Conservation (phyloP, 1,284 basidiomycete species). For the Trichosporon asahii region DNA sequence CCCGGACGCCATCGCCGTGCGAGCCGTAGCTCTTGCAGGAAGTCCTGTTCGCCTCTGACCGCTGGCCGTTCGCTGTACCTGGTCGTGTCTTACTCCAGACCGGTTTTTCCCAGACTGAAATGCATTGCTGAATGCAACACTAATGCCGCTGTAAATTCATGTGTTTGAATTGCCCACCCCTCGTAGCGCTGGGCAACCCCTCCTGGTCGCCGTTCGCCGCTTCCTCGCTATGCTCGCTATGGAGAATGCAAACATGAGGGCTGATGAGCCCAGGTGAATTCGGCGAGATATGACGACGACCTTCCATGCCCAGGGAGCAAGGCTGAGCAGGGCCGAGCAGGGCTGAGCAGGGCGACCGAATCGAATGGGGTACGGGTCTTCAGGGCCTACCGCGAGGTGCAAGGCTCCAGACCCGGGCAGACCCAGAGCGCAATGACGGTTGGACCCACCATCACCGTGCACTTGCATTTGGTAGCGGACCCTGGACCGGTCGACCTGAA, state of each 20-base stretch:
- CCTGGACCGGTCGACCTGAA: not conserved
- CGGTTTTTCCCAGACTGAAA: not conserved
- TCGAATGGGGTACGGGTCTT: slow-evolving; percentile 4
- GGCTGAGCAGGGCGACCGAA: not conserved
- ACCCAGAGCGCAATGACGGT: not conserved
- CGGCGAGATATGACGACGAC: slow-evolving; percentile 1
- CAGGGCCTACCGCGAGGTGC: not conserved
- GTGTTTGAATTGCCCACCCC: not conserved
- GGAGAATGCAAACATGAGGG: not conserved
- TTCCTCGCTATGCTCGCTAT: not conserved
- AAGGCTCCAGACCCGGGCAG: not conserved
- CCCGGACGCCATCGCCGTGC: not conserved
- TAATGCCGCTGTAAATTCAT: not conserved
- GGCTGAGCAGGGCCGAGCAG: not conserved
- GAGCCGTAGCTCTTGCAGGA: not conserved
- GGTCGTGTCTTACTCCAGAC: not conserved
- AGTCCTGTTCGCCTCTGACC: not conserved
- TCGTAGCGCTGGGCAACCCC: not conserved
- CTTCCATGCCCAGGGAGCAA: not conserved
- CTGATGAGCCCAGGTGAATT: not conserved
- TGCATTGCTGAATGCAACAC: not conserved
- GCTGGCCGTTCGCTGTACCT: not conserved
- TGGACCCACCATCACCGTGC: slow-evolving; percentile 6
- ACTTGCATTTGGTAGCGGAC: slow-evolving; percentile 1
- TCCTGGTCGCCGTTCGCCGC: not conserved